phyloP scores from a whole-genome alignment of 2,329 filamentous ascomycete species.

The Colletotrichum eleusines region DNA sequence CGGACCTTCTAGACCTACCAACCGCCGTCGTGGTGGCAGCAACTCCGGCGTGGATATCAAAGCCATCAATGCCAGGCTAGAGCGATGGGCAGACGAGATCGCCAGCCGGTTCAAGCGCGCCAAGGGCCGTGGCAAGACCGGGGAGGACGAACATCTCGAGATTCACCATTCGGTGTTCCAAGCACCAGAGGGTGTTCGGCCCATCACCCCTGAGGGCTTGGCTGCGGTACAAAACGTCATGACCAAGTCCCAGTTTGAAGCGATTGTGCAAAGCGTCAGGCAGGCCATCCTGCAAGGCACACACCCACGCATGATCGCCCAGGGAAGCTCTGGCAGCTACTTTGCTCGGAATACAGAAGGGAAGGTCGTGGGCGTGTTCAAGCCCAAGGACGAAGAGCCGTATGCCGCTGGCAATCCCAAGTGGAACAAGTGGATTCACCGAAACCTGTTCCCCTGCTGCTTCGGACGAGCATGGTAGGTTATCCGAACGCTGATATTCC shows the following conservation, averaged over 20 bases:
- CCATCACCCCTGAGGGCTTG: conserved; percentile 80
- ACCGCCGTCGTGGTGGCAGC: conserved; percentile 66
- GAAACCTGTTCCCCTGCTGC: conserved; percentile 96
- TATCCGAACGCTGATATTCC: conserved; percentile 31
- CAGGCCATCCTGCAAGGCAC: conserved; percentile 89
- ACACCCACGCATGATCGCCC: conserved; percentile 95
- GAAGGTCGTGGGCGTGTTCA: conserved; percentile 97
- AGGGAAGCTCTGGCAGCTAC: conserved; percentile 97
- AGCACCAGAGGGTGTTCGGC: conserved; percentile 86
- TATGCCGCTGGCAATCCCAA: conserved; percentile 98
- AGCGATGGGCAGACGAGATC: conserved; percentile 98
- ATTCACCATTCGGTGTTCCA: conserved; percentile 99
- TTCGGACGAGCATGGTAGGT: conserved; percentile 88
- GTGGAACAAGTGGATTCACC: conserved; percentile 99
- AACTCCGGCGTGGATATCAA: conserved; percentile 97
- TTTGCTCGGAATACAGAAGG: conserved; percentile 93
- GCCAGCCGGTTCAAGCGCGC: conserved; percentile 94
- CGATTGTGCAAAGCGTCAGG: conserved; percentile 89
- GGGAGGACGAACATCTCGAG: conserved; percentile 88
- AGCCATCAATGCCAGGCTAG: conserved; percentile 94
- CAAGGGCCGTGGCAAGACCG: conserved; percentile 77
- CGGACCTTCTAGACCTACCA: conserved; percentile 51
- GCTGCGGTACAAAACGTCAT: conserved; percentile 75
- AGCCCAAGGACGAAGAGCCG: conserved; percentile 98
- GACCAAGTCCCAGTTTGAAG: conserved; percentile 85